A percentile compares a stretch with the other conserved stretches of the same genome.
These are phyloP conservation scores for Telfairia occidentalis DNA, from an alignment of 331 rosid genomes.

Conservation along the genomic window DNA sequence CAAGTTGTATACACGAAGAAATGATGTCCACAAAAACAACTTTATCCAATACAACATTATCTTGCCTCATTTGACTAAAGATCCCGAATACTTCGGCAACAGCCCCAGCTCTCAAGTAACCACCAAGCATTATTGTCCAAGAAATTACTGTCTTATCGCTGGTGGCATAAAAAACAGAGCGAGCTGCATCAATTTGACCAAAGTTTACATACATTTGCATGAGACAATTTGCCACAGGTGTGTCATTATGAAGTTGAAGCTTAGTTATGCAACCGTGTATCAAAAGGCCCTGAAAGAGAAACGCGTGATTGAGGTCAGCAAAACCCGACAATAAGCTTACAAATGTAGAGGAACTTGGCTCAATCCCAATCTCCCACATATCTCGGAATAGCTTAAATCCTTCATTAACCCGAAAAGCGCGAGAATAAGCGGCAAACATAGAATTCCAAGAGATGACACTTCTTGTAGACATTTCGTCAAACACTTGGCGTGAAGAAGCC, in stretches of 20 bases:
- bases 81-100: conserved; percentile 21
- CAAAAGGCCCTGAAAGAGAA: not conserved
- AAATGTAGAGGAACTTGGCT: conserved; percentile 31
- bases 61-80: conserved; percentile 33
- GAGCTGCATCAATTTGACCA: conserved; percentile 25
- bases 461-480: conserved; percentile 37
- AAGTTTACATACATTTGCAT: conserved; percentile 38
- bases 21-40: conserved; percentile 32
- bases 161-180: conserved; percentile 29
- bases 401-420: conserved; percentile 16
- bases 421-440: conserved; percentile 35
- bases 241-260: conserved; percentile 28
- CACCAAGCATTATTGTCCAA: conserved; percentile 47
- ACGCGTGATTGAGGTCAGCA: conserved; percentile 17
- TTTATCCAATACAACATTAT: conserved; percentile 23
- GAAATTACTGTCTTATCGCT: conserved; percentile 35
- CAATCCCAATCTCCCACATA: conserved; percentile 36
- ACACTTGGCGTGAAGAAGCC: conserved; percentile 25
- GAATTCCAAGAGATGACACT: conserved; percentile 39
- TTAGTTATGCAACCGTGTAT: conserved; percentile 35
- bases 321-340: conserved; percentile 37
- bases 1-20: conserved; percentile 27
- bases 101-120: conserved; percentile 28
- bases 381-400: conserved; percentile 31
- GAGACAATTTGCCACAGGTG: conserved; percentile 31